Conservation (phyloP, 176 grass and related monocot genomes). For the Luzula sylvatica region DNA sequence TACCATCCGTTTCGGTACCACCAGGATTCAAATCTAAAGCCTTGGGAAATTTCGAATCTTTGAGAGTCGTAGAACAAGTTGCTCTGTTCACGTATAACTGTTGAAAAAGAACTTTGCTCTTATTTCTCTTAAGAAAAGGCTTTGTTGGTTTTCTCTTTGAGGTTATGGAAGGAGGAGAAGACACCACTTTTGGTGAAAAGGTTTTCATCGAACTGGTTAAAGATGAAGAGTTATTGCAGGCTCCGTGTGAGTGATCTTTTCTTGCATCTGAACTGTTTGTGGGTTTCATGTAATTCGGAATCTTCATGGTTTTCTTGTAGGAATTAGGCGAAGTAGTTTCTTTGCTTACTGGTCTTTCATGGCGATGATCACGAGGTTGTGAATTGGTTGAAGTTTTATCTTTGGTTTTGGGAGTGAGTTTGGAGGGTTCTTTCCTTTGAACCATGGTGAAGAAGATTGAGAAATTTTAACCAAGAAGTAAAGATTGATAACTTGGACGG, state of each 20-base stretch:
- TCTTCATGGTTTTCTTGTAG: slow-evolving; percentile 2
- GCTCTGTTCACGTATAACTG: slow-evolving; percentile 34
- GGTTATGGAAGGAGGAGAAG: slow-evolving; percentile 10
- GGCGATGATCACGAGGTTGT: slow-evolving; percentile 13
- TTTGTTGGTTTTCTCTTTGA: slow-evolving; percentile 28
- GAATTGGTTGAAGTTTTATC: slow-evolving; percentile 3
- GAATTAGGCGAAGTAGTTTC: slow-evolving; percentile 27
- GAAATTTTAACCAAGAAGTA: slow-evolving; percentile 6
- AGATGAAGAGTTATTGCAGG: neutral
- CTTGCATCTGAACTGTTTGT: slow-evolving; percentile 76
- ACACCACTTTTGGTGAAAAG: slow-evolving; percentile 6
- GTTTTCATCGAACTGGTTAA: slow-evolving; percentile 4
- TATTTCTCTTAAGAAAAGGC: slow-evolving; percentile 28
- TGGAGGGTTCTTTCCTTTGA: slow-evolving; percentile 52
- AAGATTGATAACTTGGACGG: slow-evolving; percentile 4
- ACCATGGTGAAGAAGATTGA: slow-evolving; percentile 47
- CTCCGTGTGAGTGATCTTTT: slow-evolving; percentile 29
- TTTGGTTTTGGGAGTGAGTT: slow-evolving; percentile 31
- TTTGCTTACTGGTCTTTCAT: slow-evolving; percentile 30
- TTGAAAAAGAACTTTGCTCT: slow-evolving; percentile 40
- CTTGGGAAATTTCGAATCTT: slow-evolving; percentile 49
- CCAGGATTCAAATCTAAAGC: slow-evolving; percentile 42
- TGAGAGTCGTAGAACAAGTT: slow-evolving; percentile 64
- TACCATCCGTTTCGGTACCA: slow-evolving; percentile 44
- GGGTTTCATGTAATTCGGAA: slow-evolving; percentile 78